These are phyloP conservation scores for Aureobasidium sp. DNA, from an alignment of 2,329 filamentous ascomycete species.

Conservation along the genomic window DNA sequence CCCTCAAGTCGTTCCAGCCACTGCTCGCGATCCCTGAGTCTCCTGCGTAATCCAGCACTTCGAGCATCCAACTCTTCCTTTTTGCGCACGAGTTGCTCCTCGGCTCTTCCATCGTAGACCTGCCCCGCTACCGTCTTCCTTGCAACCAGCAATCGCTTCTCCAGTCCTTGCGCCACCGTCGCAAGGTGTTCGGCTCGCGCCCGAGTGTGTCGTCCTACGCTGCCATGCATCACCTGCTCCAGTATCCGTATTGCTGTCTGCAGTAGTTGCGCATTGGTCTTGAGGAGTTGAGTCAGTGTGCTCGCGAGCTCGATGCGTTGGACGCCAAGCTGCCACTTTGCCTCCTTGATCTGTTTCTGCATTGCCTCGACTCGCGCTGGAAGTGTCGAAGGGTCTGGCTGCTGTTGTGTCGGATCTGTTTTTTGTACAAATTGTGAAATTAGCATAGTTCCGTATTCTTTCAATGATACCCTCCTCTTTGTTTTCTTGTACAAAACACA, in stretches of 20 bases:
- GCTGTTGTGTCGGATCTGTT: constrained; percentile 16
- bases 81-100: constrained; percentile 15
- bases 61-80: neutral
- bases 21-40: constrained; percentile 10
- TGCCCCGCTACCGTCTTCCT: constrained; percentile 22
- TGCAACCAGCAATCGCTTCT: constrained; percentile 32
- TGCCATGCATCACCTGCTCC: constrained; percentile 43
- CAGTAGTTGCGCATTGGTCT: constrained; percentile 32
- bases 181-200: constrained; percentile 39
- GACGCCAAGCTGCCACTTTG: constrained; percentile 22
- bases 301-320: constrained; percentile 31
- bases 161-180: constrained; percentile 36
- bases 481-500: neutral
- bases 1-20: constrained; percentile 10
- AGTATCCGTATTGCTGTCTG: constrained; percentile 36
- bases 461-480: constrained; percentile 8
- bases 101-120: constrained; percentile 22
- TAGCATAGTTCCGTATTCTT: constrained; percentile 3
- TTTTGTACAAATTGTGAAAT: neutral
- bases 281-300: constrained; percentile 29
- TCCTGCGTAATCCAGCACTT: neutral
- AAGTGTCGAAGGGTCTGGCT: neutral
- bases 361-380: constrained; percentile 1
- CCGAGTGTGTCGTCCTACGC: constrained; percentile 34
- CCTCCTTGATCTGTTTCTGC: constrained; percentile 20